Evolutionary conservation across 768 basidiomycete genomes (phyloP).

Genomic region (Tephrocybe sp.): DNA sequence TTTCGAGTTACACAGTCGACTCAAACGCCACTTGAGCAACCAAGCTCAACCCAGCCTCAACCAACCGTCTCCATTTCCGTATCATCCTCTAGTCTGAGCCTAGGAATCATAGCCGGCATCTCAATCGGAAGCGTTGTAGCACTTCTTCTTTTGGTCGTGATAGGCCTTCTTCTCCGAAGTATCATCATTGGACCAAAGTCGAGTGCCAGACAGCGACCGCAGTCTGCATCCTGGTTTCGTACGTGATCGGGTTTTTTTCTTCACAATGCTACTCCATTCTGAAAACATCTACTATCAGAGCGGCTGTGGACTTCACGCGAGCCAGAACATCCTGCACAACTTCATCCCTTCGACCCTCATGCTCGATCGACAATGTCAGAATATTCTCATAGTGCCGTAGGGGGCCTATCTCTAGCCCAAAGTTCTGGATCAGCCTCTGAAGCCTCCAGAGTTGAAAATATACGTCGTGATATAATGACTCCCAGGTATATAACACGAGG

Average conservation of each 20-base stretch:
- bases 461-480: background rate
- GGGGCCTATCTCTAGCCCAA: background rate
- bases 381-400: background rate
- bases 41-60: background rate
- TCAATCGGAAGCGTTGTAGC: constrained; percentile 2
- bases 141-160: constrained; percentile 3
- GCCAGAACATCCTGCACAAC: background rate
- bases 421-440: background rate
- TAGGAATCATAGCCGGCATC: constrained; percentile 7
- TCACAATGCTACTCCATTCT: background rate
- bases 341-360: constrained; percentile 4
- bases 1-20: background rate
- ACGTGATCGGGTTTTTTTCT: background rate
- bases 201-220: background rate
- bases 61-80: background rate
- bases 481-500: background rate
- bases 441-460: background rate
- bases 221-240: background rate
- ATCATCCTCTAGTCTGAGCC: background rate
- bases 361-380: background rate
- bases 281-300: background rate
- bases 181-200: background rate
- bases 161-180: background rate
- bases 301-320: background rate
- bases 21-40: background rate